phyloP scores from a whole-genome alignment of 116 monocot species.

The Trichopus zeylanicus region DNA sequence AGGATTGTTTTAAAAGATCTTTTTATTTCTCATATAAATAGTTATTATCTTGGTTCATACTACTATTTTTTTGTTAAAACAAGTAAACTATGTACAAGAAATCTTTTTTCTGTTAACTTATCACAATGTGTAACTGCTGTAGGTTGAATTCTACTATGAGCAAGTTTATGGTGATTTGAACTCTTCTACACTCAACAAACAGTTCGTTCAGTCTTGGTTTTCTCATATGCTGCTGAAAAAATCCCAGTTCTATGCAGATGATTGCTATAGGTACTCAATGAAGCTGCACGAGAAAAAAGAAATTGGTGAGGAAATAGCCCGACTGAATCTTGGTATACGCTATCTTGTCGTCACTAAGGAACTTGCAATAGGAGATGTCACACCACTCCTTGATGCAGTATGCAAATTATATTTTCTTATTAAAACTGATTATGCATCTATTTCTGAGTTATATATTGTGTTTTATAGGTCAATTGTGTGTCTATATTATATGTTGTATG shows the following conservation, averaged over 20 bases:
- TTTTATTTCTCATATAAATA: too few species aligned
- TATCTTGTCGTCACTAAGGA: constrained; percentile 75
- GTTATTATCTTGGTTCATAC: too few species aligned
- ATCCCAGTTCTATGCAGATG: constrained; percentile 79
- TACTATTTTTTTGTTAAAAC: too few species aligned
- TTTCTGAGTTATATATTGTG: too few species aligned
- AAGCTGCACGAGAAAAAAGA: constrained; percentile 75
- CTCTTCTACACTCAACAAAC: constrained; percentile 53
- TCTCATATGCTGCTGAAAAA: constrained; percentile 81
- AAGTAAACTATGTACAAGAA: too few species aligned
- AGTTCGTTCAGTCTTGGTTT: constrained; percentile 79
- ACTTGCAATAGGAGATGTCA: constrained; percentile 60
- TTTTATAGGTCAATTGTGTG: too few species aligned
- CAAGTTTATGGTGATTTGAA: constrained; percentile 55
- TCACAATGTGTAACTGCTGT: too few species aligned
- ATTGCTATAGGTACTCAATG: constrained; percentile 65
- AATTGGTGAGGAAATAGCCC: constrained; percentile 77
- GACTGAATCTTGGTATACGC: constrained; percentile 63
- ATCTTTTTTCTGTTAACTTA: background rate
- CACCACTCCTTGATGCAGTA: constrained; percentile 70
- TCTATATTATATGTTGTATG: too few species aligned
- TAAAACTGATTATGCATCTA: too few species aligned
- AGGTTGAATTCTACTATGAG: constrained; percentile 84
- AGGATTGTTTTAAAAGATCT: too few species aligned
- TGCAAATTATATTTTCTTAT: too few species aligned